A percentile compares a stretch with the other conserved stretches of the same genome.
Conservation (phyloP, 176 grass and related monocot genomes). For the Triticum dicoccoides region DNA sequence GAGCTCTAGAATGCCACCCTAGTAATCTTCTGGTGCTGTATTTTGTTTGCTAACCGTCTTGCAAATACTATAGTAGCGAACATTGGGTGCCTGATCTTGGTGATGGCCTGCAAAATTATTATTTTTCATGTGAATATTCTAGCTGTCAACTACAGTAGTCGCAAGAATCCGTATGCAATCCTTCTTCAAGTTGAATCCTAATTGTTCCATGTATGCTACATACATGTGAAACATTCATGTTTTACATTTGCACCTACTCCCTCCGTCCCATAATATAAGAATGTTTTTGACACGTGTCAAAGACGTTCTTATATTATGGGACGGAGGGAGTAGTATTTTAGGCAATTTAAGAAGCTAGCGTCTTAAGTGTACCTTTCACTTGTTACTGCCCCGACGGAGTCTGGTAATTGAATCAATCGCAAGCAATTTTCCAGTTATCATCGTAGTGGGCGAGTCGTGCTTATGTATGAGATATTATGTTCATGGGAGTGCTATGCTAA, state of each 20-base stretch:
- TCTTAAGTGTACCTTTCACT: background rate
- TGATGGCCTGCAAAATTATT: background rate
- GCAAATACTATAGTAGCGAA: background rate
- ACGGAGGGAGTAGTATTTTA: background rate
- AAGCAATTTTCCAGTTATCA: background rate
- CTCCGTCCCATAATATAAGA: too few relatives aligned
- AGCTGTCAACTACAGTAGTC: background rate
- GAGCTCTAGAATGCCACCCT: background rate
- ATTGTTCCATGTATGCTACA: background rate
- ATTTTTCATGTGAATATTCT: background rate
- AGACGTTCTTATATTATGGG: too few relatives aligned
- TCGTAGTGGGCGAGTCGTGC: background rate
- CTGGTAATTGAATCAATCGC: background rate
- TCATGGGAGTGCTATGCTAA: background rate
- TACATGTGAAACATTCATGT: background rate
- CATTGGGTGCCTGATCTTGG: background rate
- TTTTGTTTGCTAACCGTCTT: background rate
- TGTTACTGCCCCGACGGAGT: background rate
- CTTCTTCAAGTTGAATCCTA: background rate
- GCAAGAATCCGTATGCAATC: background rate
- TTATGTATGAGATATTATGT: conserved; percentile 5
- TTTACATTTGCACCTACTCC: background rate
- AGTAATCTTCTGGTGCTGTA: background rate
- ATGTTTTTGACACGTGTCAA: too few relatives aligned
- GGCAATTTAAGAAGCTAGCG: background rate